A percentile compares a stretch with the other conserved stretches of the same genome.
Evolutionary conservation across 805 yeast species (phyloP).

Genomic region (Suhomyces sp.): DNA sequence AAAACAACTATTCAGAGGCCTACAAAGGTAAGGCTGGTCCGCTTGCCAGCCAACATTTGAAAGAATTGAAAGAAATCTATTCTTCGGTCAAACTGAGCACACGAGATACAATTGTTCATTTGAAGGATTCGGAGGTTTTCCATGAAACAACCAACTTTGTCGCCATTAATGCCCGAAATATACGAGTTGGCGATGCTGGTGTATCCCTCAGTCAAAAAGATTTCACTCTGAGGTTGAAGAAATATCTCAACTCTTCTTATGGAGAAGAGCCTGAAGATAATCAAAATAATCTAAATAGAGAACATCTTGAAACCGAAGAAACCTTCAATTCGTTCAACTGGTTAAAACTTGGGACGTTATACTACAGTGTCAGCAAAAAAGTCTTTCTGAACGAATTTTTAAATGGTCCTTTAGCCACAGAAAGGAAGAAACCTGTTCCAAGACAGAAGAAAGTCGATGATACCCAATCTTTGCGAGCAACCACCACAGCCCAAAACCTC

Average conservation of each 20-base stretch:
- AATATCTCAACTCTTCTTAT: slow-evolving; percentile 19
- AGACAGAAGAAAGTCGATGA: slow-evolving; percentile 40
- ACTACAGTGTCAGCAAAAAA: slow-evolving; percentile 44
- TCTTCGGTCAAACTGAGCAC: slow-evolving; percentile 35
- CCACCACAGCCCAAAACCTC: slow-evolving; percentile 56
- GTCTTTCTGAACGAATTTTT: slow-evolving; percentile 59
- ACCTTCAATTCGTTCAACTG: slow-evolving; percentile 54
- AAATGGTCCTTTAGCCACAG: slow-evolving; percentile 68
- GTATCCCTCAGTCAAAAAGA: slow-evolving; percentile 50
- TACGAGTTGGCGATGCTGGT: slow-evolving; percentile 57
- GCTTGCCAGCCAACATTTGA: slow-evolving; percentile 45
- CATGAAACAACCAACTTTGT: slow-evolving; percentile 61
- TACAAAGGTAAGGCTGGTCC: slow-evolving; percentile 59
- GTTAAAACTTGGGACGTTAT: slow-evolving; percentile 56
- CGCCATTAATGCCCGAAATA: slow-evolving; percentile 59
- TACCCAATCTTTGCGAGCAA: slow-evolving; percentile 30
- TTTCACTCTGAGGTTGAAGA: slow-evolving; percentile 39
- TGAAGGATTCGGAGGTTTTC: slow-evolving; percentile 63
- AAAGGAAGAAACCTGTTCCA: slow-evolving; percentile 44
- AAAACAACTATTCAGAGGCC: slow-evolving; percentile 46
- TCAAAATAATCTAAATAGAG: slow-evolving; percentile 7
- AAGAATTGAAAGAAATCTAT: slow-evolving; percentile 48
- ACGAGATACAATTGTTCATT: slow-evolving; percentile 35
- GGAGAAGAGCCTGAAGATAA: slow-evolving; percentile 5
- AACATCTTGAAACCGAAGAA: slow-evolving; percentile 14